phyloP scores from a whole-genome alignment of 345 rosid genomes.

The Syzygium jambos region DNA sequence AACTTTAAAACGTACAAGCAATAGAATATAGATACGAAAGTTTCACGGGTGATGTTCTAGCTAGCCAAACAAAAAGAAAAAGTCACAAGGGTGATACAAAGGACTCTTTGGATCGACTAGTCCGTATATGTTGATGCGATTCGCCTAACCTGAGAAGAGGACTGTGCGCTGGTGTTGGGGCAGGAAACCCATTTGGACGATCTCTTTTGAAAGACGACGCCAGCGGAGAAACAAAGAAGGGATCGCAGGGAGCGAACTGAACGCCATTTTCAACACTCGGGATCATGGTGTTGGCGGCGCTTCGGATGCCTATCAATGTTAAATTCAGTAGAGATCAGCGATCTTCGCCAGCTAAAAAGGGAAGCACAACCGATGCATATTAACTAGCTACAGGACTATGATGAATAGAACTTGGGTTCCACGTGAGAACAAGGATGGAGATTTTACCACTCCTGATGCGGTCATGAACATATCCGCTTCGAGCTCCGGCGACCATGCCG shows the following conservation, averaged over 20 bases:
- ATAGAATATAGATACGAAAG: neutral
- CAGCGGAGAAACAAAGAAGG: neutral
- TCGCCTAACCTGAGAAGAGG: neutral
- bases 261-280: neutral
- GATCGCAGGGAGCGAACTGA: neutral
- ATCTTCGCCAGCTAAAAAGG: neutral
- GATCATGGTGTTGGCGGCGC: neutral
- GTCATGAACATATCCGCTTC: neutral
- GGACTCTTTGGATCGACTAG: neutral
- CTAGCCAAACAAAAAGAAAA: neutral
- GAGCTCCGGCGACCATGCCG: neutral
- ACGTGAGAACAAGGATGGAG: neutral
- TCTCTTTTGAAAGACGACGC: neutral
- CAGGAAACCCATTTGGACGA: neutral
- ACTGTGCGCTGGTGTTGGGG: neutral
- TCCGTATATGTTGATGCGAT: neutral
- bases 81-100: neutral
- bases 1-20: neutral
- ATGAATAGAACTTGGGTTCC: neutral
- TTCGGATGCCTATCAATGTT: neutral
- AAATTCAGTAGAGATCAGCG: neutral
- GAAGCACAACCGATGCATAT: neutral
- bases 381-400: neutral
- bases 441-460: neutral
- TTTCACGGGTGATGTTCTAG: neutral